Percentiles rank a stretch among this genome's conserved stretches.
These are phyloP conservation scores for Protea cynaroides DNA, from an alignment of 164 flowering plant species.

Conservation along the genomic window DNA sequence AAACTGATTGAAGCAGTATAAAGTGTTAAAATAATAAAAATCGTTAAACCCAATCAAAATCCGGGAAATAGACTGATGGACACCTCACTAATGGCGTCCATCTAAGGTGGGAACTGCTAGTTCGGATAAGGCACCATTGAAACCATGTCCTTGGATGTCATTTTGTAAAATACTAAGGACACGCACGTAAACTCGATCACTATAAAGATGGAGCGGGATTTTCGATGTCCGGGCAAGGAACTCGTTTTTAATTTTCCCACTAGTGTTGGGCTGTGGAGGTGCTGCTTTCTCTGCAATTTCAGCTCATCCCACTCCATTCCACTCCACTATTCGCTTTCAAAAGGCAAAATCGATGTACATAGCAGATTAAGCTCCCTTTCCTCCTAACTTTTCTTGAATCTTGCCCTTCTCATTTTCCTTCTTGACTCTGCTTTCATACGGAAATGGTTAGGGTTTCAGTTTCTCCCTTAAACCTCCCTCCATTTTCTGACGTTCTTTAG, in stretches of 20 bases:
- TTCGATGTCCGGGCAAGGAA: slow-evolving; percentile 41
- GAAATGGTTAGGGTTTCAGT: slow-evolving; percentile 20
- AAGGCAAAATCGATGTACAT: not conserved
- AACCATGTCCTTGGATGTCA: not conserved
- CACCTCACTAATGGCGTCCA: too few species aligned
- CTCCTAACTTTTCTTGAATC: not conserved
- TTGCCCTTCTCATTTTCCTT: not conserved
- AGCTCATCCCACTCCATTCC: slow-evolving; percentile 9
- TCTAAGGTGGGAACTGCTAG: too few species aligned
- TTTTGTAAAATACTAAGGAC: slow-evolving; percentile 15
- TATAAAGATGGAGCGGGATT: slow-evolving; percentile 13
- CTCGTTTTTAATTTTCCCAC: slow-evolving; percentile 4
- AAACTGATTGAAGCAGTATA: too few species aligned
- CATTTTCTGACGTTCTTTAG: not conserved
- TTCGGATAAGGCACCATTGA: too few species aligned
- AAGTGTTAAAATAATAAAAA: too few species aligned
- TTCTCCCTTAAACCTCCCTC: slow-evolving; percentile 1
- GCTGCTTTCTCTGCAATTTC: slow-evolving; percentile 13
- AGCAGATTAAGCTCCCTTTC: not conserved
- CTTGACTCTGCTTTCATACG: not conserved
- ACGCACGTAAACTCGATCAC: slow-evolving; percentile 16
- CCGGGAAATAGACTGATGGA: too few species aligned
- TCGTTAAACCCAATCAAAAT: too few species aligned
- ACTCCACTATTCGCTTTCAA: not conserved
- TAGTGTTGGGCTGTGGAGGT: slow-evolving; percentile 8